Percentiles rank a stretch among this genome's conserved stretches.
phyloP scores from a whole-genome alignment of 805 yeast species.

The Debaryomyces hansenii region DNA sequence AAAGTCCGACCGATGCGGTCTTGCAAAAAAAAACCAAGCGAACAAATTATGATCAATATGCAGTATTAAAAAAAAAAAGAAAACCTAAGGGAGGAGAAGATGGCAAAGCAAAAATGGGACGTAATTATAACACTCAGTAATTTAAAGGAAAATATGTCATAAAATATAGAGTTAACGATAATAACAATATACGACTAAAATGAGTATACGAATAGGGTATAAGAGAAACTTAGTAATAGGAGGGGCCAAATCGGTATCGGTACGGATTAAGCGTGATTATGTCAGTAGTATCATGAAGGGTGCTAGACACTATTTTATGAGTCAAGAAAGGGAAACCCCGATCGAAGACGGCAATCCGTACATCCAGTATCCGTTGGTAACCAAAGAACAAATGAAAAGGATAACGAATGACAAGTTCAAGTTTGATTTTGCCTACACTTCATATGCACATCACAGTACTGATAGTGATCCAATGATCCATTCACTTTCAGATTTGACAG shows the following conservation, averaged over 20 bases:
- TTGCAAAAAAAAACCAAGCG: no score
- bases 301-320: slow-evolving; percentile 22
- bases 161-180: no score
- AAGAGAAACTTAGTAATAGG: background rate
- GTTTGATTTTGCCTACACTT: slow-evolving; percentile 45
- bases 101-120: background rate
- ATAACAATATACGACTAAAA: background rate
- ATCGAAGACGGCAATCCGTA: slow-evolving; percentile 35
- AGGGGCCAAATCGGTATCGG: background rate
- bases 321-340: slow-evolving; percentile 14
- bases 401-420: slow-evolving; percentile 40
- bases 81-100: background rate
- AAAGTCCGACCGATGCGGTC: no score
- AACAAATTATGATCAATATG: background rate
- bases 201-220: background rate
- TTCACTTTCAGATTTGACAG: slow-evolving; percentile 52
- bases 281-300: slow-evolving; percentile 6
- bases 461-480: slow-evolving; percentile 40
- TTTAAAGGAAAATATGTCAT: no score
- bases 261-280: background rate
- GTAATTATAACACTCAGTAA: no score
- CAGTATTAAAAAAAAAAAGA: background rate
- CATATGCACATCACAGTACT: slow-evolving; percentile 49
- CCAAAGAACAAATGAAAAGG: slow-evolving; percentile 37
- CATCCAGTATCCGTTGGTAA: slow-evolving; percentile 41